These are phyloP conservation scores for Seiridium unicorne DNA, from an alignment of 2,329 filamentous ascomycete genomes.

Conservation along the genomic window DNA sequence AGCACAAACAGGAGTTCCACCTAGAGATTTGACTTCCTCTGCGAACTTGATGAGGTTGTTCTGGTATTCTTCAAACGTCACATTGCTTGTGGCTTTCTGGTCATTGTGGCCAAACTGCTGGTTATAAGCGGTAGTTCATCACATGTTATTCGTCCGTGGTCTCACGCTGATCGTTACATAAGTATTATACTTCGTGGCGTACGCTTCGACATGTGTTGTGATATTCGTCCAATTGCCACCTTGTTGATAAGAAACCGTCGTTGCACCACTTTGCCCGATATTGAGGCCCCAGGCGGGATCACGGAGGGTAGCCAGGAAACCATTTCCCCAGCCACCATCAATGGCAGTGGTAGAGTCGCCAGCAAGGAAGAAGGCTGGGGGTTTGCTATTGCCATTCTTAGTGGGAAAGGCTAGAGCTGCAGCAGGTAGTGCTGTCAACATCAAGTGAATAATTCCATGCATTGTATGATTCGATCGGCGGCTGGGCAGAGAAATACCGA, in stretches of 20 bases:
- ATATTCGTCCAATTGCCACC: constrained; percentile 52
- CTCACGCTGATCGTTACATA: constrained; percentile 54
- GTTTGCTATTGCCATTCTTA: constrained; percentile 4
- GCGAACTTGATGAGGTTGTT: constrained; percentile 48
- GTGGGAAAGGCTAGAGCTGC: neutral
- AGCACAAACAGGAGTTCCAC: constrained; percentile 40
- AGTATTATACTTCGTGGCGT: constrained; percentile 36
- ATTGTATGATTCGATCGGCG: neutral
- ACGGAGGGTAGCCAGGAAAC: constrained; percentile 50
- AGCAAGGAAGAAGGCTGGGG: constrained; percentile 45
- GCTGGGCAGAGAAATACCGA: too few species aligned
- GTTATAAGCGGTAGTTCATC: too few species aligned
- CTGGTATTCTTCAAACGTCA: constrained; percentile 46
- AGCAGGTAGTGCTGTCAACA: neutral
- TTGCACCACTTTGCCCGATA: constrained; percentile 54
- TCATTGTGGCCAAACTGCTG: constrained; percentile 62
- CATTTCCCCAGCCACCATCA: constrained; percentile 57
- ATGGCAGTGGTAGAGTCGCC: constrained; percentile 49
- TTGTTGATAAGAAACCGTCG: constrained; percentile 52
- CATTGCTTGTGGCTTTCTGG: constrained; percentile 46
- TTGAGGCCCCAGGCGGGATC: constrained; percentile 51
- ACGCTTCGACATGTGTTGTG: constrained; percentile 37
- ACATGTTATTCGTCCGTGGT: too few species aligned
- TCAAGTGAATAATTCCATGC: neutral
- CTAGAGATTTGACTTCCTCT: constrained; percentile 37